Base-by-base conservation (phyloP, 2,329 filamentous ascomycete genomes). In the Ophiobolus disseminans region DNA sequence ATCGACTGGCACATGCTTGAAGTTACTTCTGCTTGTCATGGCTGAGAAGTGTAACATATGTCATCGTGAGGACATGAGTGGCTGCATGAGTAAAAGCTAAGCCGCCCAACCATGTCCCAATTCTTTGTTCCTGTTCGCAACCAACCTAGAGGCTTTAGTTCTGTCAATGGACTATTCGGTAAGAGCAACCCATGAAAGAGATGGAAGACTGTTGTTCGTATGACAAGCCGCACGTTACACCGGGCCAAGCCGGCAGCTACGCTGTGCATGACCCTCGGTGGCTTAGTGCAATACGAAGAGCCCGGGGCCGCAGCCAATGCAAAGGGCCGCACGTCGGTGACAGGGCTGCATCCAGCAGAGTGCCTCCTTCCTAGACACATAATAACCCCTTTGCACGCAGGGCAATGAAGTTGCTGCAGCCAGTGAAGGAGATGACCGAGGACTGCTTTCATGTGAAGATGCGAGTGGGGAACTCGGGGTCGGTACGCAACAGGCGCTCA, bases 1-100 rank as follows among this genome's bases (percentile, higher is more conserved):
- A 51, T 57, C 38, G 40, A 54, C 50, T 60, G 52, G 51, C 55
- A 60, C 55, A 58, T 60, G 62, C 48, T 57, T 45, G 25, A 49
- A 40, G 26, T 46, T 50, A 40, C 2, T 48, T 40, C 38, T 26
- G 14, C 28, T 16, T n/a, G n/a, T 31, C 10, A 36, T 17, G 9
- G 35, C 34, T 13, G 9, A 17, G 14, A 22, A 32, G 35, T 40
- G 37, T 45, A 51, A 50, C 43, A 34, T 22, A 45, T 44, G 43
- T 43, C 45, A 40, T 51, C 34, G 44, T 38, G 32, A 16, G 26
- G 40, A 40, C 37, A 32, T 58, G 43, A 60, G 47, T 61, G 55
- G 54, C 48, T 49, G 22, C 36, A 38, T 13, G 4, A 30, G 39
- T 46, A 46, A 45, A 39, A 38, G 37, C 53, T 40, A 53, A 50